Percentiles rank a stretch among this genome's conserved stretches.
Conservation (phyloP, 2,329 filamentous ascomycete species). For the Cytospora mali region DNA sequence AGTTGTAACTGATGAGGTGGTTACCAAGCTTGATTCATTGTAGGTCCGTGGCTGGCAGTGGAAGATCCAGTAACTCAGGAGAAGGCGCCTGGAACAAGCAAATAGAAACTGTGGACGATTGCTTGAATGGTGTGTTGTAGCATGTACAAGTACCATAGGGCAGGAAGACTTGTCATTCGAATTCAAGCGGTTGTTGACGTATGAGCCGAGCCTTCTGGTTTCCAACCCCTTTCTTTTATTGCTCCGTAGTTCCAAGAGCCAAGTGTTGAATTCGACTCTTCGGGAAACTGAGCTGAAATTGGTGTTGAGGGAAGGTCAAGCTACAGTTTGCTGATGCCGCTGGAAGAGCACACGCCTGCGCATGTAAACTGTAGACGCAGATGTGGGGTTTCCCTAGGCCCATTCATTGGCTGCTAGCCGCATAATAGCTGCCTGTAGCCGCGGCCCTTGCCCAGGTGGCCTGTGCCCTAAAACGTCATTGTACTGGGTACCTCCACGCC, state of each 20-base stretch:
- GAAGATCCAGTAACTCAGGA: neutral
- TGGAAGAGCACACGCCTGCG: too few species aligned
- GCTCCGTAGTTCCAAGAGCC: neutral
- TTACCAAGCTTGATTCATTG: conserved; percentile 5
- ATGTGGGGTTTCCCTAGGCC: neutral
- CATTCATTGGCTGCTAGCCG: neutral
- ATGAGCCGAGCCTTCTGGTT: neutral
- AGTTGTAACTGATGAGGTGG: neutral
- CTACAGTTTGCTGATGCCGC: neutral
- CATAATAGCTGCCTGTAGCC: neutral
- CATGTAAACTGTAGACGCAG: too few species aligned
- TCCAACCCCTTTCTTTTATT: neutral
- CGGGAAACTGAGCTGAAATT: neutral
- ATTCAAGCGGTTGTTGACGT: neutral
- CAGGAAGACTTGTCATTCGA: neutral
- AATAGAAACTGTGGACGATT: neutral
- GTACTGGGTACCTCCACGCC: neutral
- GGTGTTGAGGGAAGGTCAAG: neutral
- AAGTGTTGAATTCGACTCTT: neutral
- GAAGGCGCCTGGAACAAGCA: neutral
- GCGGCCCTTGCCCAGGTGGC: neutral
- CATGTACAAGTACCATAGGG: neutral
- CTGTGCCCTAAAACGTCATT: neutral
- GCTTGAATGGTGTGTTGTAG: neutral
- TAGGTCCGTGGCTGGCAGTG: neutral